A percentile compares a stretch with the other conserved stretches of the same genome.
These are phyloP conservation scores for Aspergillus ustus DNA, from an alignment of 2,329 filamentous ascomycete species.

Conservation along the genomic window DNA sequence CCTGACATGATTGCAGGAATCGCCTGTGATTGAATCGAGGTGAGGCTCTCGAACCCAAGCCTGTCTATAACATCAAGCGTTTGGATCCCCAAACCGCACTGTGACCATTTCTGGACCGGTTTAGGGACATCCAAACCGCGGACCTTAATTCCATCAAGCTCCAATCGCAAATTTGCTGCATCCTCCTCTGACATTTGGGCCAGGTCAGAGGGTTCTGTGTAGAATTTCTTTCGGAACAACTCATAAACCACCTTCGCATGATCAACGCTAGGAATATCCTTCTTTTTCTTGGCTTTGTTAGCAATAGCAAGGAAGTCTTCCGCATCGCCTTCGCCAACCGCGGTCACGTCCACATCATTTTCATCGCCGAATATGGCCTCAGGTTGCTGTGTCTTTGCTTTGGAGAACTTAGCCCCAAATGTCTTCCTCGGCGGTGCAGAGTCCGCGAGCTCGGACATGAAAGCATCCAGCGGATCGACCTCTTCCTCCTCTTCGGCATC, in stretches of 20 bases:
- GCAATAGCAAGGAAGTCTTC: constrained; percentile 68
- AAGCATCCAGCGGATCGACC: constrained; percentile 93
- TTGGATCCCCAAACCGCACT: constrained; percentile 86
- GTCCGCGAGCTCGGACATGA: constrained; percentile 76
- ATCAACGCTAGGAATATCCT: constrained; percentile 87
- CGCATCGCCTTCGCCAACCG: constrained; percentile 64
- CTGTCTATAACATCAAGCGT: constrained; percentile 83
- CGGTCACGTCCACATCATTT: constrained; percentile 70
- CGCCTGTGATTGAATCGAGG: constrained; percentile 92
- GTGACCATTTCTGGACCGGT: constrained; percentile 94
- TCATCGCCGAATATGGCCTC: constrained; percentile 87
- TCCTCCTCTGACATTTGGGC: constrained; percentile 83
- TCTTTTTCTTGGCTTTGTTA: constrained; percentile 79
- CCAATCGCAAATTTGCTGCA: constrained; percentile 76
- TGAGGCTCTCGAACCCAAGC: constrained; percentile 85
- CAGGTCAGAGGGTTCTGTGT: constrained; percentile 85
- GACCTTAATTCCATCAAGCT: constrained; percentile 95
- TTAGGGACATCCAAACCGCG: constrained; percentile 86
- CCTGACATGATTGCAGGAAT: constrained; percentile 95
- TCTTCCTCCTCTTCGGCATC: constrained; percentile 56
- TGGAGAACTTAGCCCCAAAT: constrained; percentile 45
- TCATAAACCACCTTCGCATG: constrained; percentile 86
- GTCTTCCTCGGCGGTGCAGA: constrained; percentile 50
- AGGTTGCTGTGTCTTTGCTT: constrained; percentile 67
- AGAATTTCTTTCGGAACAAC: constrained; percentile 91